Evolutionary conservation across 148 eudicot species (phyloP).

Genomic region (Agrostemma githago): DNA sequence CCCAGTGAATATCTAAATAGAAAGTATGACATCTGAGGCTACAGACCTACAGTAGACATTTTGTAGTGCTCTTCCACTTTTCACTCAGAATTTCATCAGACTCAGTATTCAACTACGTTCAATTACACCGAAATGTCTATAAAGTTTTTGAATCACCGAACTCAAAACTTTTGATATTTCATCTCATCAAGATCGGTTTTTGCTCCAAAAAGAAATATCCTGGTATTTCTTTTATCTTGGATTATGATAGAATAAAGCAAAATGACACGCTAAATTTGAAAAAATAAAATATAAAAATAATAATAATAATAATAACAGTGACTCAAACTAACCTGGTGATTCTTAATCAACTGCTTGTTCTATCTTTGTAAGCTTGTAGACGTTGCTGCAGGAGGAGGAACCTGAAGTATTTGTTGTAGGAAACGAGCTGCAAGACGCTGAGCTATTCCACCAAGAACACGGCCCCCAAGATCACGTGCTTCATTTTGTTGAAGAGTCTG

Average conservation of each 20-base stretch:
- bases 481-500: constrained; percentile 90
- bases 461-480: constrained; percentile 81
- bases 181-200: too few relatives aligned
- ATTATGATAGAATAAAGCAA: neutral
- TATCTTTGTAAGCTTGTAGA: constrained; percentile 28
- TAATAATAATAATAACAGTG: neutral
- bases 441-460: constrained; percentile 80
- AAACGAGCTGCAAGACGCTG: constrained; percentile 96
- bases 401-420: constrained; percentile 78
- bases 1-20: too few relatives aligned
- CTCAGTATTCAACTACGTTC: too few relatives aligned
- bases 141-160: too few relatives aligned
- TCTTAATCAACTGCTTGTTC: neutral
- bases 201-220: too few relatives aligned
- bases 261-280: neutral
- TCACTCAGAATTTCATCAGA: too few relatives aligned
- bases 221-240: neutral
- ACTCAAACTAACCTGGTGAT: constrained; percentile 6
- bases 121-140: too few relatives aligned
- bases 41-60: too few relatives aligned
- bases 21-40: too few relatives aligned
- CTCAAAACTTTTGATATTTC: too few relatives aligned
- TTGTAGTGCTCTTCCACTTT: too few relatives aligned
- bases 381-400: constrained; percentile 31
- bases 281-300: too few relatives aligned